These are phyloP conservation scores for Papilionanthe hybrid DNA, from an alignment of 116 monocot genomes.

Conservation along the genomic window DNA sequence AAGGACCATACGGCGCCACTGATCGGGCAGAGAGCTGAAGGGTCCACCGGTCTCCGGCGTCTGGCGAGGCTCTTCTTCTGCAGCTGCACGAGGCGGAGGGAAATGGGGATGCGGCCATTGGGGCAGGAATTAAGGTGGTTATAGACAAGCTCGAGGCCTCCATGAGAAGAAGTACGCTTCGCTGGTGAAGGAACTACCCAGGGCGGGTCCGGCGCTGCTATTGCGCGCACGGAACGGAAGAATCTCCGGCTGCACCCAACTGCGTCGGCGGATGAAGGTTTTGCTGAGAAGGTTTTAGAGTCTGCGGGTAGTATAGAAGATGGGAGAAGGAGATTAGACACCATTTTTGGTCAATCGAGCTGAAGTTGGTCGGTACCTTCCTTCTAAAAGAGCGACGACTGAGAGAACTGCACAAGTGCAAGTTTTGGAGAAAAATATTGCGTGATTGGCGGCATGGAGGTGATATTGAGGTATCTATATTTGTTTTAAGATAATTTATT, in stretches of 20 bases:
- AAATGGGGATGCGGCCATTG: conserved; percentile 20
- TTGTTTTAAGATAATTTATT: too few species aligned
- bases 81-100: conserved; percentile 37
- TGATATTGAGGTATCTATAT: too few species aligned
- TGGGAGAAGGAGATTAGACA: conserved; percentile 1
- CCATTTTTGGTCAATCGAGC: background rate
- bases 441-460: too few species aligned
- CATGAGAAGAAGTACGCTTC: background rate
- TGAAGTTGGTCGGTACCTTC: background rate
- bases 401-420: too few species aligned
- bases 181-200: conserved; percentile 14
- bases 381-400: too few species aligned
- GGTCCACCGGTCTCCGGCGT: background rate
- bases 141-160: background rate
- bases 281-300: conserved; percentile 1
- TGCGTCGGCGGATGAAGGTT: background rate
- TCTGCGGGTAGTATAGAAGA: background rate
- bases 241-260: background rate
- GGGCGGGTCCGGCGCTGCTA: conserved; percentile 14
- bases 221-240: background rate
- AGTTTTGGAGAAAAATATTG: too few species aligned
- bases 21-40: conserved; percentile 12
- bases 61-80: conserved; percentile 23
- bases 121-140: background rate
- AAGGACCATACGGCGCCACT: conserved; percentile 25